Evolutionary conservation across 148 eudicot species (phyloP), one percentile per base, ranked within the genome.

Genomic region (Spergularia bocconei): DNA sequence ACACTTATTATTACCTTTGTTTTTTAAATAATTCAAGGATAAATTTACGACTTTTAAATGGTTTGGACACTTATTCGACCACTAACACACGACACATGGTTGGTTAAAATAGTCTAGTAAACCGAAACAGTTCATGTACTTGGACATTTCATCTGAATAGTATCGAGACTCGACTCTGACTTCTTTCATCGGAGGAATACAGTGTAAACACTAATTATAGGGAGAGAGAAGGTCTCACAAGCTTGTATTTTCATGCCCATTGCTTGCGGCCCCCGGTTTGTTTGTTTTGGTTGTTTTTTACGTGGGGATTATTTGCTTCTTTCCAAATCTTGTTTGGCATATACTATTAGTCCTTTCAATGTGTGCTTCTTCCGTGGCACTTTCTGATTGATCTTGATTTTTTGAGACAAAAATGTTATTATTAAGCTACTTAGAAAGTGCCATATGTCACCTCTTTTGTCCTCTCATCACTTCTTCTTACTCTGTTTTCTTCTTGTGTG

Each of bases 401-500:
- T 65, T 15, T n/a, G 5, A 36, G 38, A 7, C 48, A 33, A 63
- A 6, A 29, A 36, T 5, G 15, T 65, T 65, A 19, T 17, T 65
- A 20, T 15, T 15, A 16, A 65, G 23, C 69, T 65, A 65, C 51
- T 67, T 48, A 67, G 4, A 67, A 50, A 1, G 11, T 48, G 71
- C 71, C 71, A 67, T 67, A 47, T 67, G 71, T 20, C 71, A 67
- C 1, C 36, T 67, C 29, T 48, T 67, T 4, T 67, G 56, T 67
- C 56, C 71, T 67, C 71, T 47, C 33, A 67, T 47, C 33, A 67
- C n/a, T 62, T 62, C 17, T 29, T 29, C 36, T 14, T 38, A 15
- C 3, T 2, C 7, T 29, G 36, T 33, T 4, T 67, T 11, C 15
- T 29, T n/a, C 17, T n/a, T 14, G 47, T 67, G 3, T 29, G 36